Conservation (phyloP, 805 yeast genomes). For the Torulaspora indica region DNA sequence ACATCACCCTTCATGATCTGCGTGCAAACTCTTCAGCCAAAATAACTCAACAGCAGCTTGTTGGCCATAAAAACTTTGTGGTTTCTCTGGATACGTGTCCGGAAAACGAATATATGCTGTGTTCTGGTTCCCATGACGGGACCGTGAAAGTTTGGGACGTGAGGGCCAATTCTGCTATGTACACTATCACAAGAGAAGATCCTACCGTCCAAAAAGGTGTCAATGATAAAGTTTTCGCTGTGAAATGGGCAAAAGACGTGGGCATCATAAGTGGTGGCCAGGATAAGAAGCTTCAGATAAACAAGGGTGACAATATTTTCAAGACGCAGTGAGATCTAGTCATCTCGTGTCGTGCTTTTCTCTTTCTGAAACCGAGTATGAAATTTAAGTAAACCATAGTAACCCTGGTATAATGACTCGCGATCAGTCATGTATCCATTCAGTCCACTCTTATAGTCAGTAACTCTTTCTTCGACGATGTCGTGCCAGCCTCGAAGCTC, state of each 20-base stretch:
- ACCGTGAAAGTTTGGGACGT: constrained; percentile 94
- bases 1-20: constrained; percentile 90
- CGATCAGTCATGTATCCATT: constrained; percentile 65
- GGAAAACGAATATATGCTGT: constrained; percentile 71
- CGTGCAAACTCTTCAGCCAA: constrained; percentile 55
- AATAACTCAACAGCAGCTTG: constrained; percentile 64
- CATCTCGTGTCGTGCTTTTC: constrained; percentile 4
- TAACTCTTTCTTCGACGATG: constrained; percentile 29
- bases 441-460: constrained; percentile 34
- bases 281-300: constrained; percentile 88
- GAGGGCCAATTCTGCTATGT: constrained; percentile 75
- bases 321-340: constrained; percentile 15
- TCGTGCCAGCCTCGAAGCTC: constrained; percentile 60
- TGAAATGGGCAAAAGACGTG: constrained; percentile 71
- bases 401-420: constrained; percentile 71
- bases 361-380: constrained; percentile 18
- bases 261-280: constrained; percentile 93
- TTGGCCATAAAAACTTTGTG: constrained; percentile 91
- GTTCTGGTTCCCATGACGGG: constrained; percentile 95
- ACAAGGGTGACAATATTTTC: constrained; percentile 42
- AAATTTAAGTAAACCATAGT: constrained; percentile 55
- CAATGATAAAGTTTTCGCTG: constrained; percentile 72
- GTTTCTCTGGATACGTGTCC: constrained; percentile 73
- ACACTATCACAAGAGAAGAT: constrained; percentile 73
- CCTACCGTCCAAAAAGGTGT: constrained; percentile 40